These are phyloP conservation scores for Fomes fomentarius DNA, from an alignment of 1,284 basidiomycete species.

Conservation along the genomic window DNA sequence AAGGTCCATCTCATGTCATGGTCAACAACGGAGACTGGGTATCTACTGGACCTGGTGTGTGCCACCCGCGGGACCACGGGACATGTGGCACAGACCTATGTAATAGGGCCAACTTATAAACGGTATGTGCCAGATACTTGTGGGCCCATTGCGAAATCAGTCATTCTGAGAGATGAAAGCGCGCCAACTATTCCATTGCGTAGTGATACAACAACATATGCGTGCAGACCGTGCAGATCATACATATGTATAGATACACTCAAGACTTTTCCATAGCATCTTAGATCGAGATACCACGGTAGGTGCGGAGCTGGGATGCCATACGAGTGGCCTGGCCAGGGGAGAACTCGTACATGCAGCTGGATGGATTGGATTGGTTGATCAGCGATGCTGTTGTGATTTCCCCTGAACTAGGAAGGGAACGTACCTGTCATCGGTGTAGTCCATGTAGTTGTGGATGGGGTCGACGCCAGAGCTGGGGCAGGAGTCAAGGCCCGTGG, in stretches of 20 bases:
- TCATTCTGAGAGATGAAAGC: no score
- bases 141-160: no score
- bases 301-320: conserved; percentile 46
- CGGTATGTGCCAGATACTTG: no score
- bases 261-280: not conserved
- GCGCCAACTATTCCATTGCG: not conserved
- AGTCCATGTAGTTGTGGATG: conserved; percentile 44
- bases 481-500: conserved; percentile 50
- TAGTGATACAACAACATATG: not conserved
- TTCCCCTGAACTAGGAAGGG: no score
- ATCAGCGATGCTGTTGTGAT: not conserved
- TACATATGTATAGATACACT: not conserved
- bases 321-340: conserved; percentile 46
- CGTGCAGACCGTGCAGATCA: conserved; percentile 1
- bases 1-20: no score
- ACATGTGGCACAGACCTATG: no score
- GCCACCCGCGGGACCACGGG: no score
- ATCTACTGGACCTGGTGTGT: no score
- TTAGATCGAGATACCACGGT: conserved; percentile 42
- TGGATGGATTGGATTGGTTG: not conserved
- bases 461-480: conserved; percentile 38
- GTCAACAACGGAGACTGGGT: no score
- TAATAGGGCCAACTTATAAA: no score
- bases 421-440: conserved; percentile 26
- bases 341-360: conserved; percentile 53